These are phyloP conservation scores for Closterium sp. DNA, from an alignment of 139 green algal species.

Conservation along the genomic window DNA sequence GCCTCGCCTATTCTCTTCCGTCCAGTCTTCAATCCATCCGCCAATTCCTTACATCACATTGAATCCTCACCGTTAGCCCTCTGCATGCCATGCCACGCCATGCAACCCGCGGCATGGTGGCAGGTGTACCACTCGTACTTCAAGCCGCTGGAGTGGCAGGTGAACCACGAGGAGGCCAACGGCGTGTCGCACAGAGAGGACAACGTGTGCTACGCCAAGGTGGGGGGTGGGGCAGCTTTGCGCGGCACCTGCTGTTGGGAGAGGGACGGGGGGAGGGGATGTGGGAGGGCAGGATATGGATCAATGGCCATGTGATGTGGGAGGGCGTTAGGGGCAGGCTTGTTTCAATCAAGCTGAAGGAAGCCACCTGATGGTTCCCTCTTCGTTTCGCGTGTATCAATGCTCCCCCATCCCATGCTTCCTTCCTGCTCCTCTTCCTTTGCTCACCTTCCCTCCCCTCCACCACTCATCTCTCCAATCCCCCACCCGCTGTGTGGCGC, in stretches of 20 bases:
- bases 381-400: neutral
- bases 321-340: neutral
- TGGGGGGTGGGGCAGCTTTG: neutral
- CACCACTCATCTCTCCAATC: no score
- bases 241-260: neutral
- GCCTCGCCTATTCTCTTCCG: no score
- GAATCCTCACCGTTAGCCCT: no score
- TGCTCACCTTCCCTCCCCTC: neutral
- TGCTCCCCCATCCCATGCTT: neutral
- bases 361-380: no score
- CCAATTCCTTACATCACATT: no score
- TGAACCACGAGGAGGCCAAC: slow-evolving; percentile 30
- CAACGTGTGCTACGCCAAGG: slow-evolving; percentile 53
- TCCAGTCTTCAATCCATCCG: no score
- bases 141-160: slow-evolving; percentile 63
- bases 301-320: neutral
- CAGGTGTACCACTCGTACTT: slow-evolving; percentile 62
- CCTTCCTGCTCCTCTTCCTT: neutral
- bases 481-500: no score
- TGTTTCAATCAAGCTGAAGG: neutral
- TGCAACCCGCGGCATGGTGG: neutral
- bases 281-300: neutral
- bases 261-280: neutral
- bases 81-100: no score
- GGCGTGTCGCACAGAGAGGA: slow-evolving; percentile 49